These are phyloP conservation scores for Apostasia ramifera DNA, from an alignment of 106 monocot species.

Conservation along the genomic window DNA sequence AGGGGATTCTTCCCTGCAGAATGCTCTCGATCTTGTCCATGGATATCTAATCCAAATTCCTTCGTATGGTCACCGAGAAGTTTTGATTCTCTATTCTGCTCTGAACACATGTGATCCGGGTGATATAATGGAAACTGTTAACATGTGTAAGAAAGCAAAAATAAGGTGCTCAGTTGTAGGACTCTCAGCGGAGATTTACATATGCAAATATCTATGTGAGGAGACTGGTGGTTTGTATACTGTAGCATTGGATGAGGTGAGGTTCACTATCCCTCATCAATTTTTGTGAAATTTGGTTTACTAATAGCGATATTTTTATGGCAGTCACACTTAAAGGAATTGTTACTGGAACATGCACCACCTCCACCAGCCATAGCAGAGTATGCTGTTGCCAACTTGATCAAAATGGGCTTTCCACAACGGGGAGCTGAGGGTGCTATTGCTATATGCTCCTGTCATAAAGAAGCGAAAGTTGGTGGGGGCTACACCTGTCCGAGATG, in stretches of 20 bases:
- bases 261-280: not conserved
- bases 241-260: slow-evolving; percentile 86
- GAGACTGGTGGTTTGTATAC: slow-evolving; percentile 91
- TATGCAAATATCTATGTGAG: slow-evolving; percentile 86
- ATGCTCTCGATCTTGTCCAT: slow-evolving; percentile 86
- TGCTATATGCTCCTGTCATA: slow-evolving; percentile 89
- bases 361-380: slow-evolving; percentile 95
- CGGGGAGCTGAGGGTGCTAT: slow-evolving; percentile 89
- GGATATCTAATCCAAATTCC: slow-evolving; percentile 72
- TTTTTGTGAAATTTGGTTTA: not conserved
- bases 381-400: slow-evolving; percentile 83
- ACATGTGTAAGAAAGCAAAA: slow-evolving; percentile 82
- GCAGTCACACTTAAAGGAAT: slow-evolving; percentile 89
- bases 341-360: slow-evolving; percentile 80
- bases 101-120: slow-evolving; percentile 97
- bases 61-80: slow-evolving; percentile 93
- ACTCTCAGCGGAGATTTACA: slow-evolving; percentile 80
- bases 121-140: slow-evolving; percentile 82
- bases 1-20: slow-evolving; percentile 89
- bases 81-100: slow-evolving; percentile 84
- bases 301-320: slow-evolving; percentile 8
- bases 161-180: slow-evolving; percentile 93
- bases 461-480: slow-evolving; percentile 77
- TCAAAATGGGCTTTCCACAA: slow-evolving; percentile 98
- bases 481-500: slow-evolving; percentile 97